These are phyloP conservation scores for Parasarocladium wereldwijsianum DNA, from an alignment of 2,329 filamentous ascomycete genomes.

Conservation along the genomic window DNA sequence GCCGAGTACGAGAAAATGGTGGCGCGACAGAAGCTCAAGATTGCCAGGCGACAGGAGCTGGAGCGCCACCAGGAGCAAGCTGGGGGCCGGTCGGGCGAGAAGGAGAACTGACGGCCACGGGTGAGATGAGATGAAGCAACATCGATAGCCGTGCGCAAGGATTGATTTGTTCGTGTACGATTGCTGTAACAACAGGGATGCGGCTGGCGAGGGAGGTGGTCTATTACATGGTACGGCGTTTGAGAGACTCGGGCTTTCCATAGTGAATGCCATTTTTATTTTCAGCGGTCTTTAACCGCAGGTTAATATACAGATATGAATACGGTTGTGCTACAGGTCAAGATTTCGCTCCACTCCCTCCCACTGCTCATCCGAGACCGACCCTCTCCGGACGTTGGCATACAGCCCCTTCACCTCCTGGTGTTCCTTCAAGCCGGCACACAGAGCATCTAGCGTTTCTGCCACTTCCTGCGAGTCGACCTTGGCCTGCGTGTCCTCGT, in stretches of 20 bases:
- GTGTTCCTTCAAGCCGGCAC: constrained; percentile 48
- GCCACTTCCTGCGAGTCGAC: constrained; percentile 42
- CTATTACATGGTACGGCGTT: too few relatives aligned
- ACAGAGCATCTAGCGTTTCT: constrained; percentile 42
- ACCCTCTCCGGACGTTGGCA: constrained; percentile 46
- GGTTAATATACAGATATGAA: too few relatives aligned
- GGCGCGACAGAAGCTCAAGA: constrained; percentile 54
- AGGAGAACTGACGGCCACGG: constrained; percentile 9
- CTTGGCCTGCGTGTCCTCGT: constrained; percentile 59
- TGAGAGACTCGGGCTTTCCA: too few relatives aligned
- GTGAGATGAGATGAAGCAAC: too few relatives aligned
- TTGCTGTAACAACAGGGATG: too few relatives aligned
- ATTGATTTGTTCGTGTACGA: too few relatives aligned
- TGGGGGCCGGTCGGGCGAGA: constrained; percentile 12
- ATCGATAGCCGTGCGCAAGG: too few relatives aligned
- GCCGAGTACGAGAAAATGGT: constrained; percentile 64
- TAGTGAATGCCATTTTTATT: too few relatives aligned
- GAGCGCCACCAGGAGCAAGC: constrained; percentile 15
- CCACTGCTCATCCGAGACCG: constrained; percentile 38
- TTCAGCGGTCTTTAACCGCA: too few relatives aligned
- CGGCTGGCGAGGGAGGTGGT: too few relatives aligned
- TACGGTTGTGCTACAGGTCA: constrained; percentile 24
- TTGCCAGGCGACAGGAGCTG: constrained; percentile 34
- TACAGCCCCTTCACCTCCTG: constrained; percentile 67
- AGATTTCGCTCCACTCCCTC: constrained; percentile 35